Percentiles rank a stretch among this genome's conserved stretches.
phyloP scores from a whole-genome alignment of 768 basidiomycete genomes.

The Leccinum rimulosum region DNA sequence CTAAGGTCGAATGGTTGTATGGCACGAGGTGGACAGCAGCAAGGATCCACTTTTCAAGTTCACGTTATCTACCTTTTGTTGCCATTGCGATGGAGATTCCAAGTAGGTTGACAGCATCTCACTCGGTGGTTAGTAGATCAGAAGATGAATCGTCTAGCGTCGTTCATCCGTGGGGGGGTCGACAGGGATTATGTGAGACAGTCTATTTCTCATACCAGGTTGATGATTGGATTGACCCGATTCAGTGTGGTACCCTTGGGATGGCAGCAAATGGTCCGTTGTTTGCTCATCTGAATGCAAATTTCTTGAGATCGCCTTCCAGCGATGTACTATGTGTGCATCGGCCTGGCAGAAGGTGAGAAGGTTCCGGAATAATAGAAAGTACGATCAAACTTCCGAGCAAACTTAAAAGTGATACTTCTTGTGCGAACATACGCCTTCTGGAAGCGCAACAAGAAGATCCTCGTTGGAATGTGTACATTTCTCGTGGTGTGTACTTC shows the following conservation, averaged over 20 bases:
- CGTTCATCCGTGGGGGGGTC: neutral
- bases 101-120: neutral
- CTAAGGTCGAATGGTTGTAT: constrained; percentile 18
- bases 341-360: constrained; percentile 16
- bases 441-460: constrained; percentile 17
- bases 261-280: constrained; percentile 7
- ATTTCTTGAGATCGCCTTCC: neutral
- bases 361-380: neutral
- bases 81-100: constrained; percentile 15
- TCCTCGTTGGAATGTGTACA: constrained; percentile 17
- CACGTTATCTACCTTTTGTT: constrained; percentile 23
- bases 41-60: constrained; percentile 18
- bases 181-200: constrained; percentile 7
- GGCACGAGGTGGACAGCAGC: constrained; percentile 16
- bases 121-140: neutral
- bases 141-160: constrained; percentile 1
- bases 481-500: constrained; percentile 8
- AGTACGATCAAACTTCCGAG: neutral
- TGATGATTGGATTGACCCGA: neutral
- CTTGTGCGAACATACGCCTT: constrained; percentile 21
- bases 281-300: neutral
- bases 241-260: constrained; percentile 14
- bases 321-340: constrained; percentile 17
- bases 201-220: neutral
- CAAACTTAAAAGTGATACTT: constrained; percentile 13